phyloP scores from a whole-genome alignment of 192 early-diverging fungal genomes.

The Backusella tarrabulga region DNA sequence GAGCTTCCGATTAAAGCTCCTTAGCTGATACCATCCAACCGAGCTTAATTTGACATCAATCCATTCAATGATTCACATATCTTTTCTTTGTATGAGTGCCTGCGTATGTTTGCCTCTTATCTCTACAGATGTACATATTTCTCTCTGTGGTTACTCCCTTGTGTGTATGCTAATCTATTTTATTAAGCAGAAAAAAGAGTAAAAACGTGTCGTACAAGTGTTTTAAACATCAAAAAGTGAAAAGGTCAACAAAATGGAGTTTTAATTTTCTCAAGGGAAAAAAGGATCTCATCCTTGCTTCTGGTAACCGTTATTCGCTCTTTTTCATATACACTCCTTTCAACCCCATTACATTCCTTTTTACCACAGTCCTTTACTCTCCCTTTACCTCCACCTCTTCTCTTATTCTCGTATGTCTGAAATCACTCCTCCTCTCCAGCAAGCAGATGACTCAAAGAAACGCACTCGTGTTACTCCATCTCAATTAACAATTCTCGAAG shows the following conservation, averaged over 20 bases:
- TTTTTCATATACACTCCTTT: background rate
- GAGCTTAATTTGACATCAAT: background rate
- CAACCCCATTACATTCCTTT: slow-evolving; percentile 2
- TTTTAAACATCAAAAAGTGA: background rate
- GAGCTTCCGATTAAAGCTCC: background rate
- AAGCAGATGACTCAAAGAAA: slow-evolving; percentile 41
- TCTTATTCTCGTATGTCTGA: background rate
- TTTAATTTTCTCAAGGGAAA: background rate
- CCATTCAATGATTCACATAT: background rate
- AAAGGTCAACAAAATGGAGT: background rate
- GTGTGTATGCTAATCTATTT: background rate
- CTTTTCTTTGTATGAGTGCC: too few species aligned
- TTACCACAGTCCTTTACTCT: background rate
- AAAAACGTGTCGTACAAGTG: background rate
- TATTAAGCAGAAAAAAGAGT: background rate
- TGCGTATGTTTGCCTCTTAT: too few species aligned
- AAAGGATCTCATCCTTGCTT: background rate
- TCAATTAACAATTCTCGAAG: slow-evolving; percentile 58
- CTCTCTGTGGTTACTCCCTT: background rate
- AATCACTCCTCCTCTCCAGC: background rate
- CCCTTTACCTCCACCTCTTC: background rate
- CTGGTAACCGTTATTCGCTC: background rate
- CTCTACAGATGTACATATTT: background rate
- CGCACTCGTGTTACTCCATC: slow-evolving; percentile 63
- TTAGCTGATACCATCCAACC: background rate